These are phyloP conservation scores for Mycosphaerella arachidis DNA, from an alignment of 2,329 filamentous ascomycete species.

Conservation along the genomic window DNA sequence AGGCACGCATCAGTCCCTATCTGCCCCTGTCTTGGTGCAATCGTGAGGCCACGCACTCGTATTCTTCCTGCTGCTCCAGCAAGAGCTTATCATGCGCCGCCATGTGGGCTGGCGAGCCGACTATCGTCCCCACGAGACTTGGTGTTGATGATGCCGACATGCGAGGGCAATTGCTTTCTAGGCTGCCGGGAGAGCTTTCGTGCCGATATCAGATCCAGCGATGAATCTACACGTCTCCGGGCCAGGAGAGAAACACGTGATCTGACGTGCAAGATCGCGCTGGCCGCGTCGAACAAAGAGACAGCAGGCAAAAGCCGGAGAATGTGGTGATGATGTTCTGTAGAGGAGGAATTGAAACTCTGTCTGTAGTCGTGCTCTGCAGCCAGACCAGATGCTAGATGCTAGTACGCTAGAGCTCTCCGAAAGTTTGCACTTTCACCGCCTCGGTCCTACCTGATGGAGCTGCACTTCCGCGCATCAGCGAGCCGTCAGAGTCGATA, in stretches of 20 bases:
- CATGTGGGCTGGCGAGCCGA: conserved; percentile 20
- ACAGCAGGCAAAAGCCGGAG: background rate
- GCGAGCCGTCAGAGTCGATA: background rate
- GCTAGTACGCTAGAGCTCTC: too few relatives aligned
- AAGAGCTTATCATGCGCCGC: conserved; percentile 31
- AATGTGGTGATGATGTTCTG: background rate
- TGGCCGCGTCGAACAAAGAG: background rate
- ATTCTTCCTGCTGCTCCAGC: conserved; percentile 33
- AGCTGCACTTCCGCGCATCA: background rate
- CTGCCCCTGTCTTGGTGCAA: background rate
- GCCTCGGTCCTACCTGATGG: background rate
- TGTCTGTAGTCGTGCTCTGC: background rate
- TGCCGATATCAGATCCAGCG: conserved; percentile 2
- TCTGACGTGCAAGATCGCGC: background rate
- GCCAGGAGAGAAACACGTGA: background rate
- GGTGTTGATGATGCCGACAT: conserved; percentile 19
- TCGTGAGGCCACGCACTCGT: conserved; percentile 29
- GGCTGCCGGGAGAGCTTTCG: background rate
- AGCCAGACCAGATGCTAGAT: background rate
- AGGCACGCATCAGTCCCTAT: conserved; percentile 11
- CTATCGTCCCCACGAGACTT: conserved; percentile 17
- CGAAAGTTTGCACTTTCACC: background rate
- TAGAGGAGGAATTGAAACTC: background rate
- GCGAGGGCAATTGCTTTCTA: background rate
- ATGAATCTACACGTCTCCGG: background rate